A percentile compares a stretch with the other conserved stretches of the same genome.
phyloP scores from a whole-genome alignment of 495 filamentous ascomycete genomes.

The Aspergillus diversus region DNA sequence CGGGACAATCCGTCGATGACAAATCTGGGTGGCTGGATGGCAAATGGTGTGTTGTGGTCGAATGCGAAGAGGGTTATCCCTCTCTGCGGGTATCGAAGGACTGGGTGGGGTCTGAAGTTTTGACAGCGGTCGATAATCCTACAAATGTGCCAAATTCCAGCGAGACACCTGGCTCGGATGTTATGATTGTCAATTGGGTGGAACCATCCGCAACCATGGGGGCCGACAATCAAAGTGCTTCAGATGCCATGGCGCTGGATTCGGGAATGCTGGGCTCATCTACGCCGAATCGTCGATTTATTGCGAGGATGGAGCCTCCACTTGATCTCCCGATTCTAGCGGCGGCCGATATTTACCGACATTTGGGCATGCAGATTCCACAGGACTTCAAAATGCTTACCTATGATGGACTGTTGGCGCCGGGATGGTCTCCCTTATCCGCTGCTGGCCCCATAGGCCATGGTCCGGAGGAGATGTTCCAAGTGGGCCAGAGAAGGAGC shows the following conservation, averaged over 20 bases:
- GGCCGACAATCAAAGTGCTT: slow-evolving; percentile 36
- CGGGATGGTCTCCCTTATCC: slow-evolving; percentile 38
- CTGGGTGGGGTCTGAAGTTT: slow-evolving; percentile 43
- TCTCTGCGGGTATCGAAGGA: slow-evolving; percentile 52
- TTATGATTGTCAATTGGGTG: slow-evolving; percentile 44
- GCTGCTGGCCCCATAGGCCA: slow-evolving; percentile 27
- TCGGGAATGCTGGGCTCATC: slow-evolving; percentile 46
- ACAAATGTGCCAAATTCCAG: slow-evolving; percentile 29
- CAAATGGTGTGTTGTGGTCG: slow-evolving; percentile 45
- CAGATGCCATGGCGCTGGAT: slow-evolving; percentile 53
- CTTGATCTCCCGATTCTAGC: slow-evolving; percentile 71
- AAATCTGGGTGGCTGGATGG: slow-evolving; percentile 29
- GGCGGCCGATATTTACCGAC: slow-evolving; percentile 67
- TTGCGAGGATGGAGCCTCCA: slow-evolving; percentile 82
- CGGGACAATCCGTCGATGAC: slow-evolving; percentile 23
- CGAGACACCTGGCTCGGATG: slow-evolving; percentile 25
- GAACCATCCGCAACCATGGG: slow-evolving; percentile 56
- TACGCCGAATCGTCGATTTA: slow-evolving; percentile 77
- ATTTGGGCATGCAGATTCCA: slow-evolving; percentile 59
- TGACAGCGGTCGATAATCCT: slow-evolving; percentile 30
- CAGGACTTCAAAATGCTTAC: slow-evolving; percentile 59
- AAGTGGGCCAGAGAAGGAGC: slow-evolving; percentile 37
- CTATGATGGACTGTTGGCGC: slow-evolving; percentile 70
- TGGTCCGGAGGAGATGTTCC: slow-evolving; percentile 31
- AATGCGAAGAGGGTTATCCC: slow-evolving; percentile 54